Base-by-base conservation (phyloP, 805 yeast genomes). In the Crinitomyces ghanaensis region DNA sequence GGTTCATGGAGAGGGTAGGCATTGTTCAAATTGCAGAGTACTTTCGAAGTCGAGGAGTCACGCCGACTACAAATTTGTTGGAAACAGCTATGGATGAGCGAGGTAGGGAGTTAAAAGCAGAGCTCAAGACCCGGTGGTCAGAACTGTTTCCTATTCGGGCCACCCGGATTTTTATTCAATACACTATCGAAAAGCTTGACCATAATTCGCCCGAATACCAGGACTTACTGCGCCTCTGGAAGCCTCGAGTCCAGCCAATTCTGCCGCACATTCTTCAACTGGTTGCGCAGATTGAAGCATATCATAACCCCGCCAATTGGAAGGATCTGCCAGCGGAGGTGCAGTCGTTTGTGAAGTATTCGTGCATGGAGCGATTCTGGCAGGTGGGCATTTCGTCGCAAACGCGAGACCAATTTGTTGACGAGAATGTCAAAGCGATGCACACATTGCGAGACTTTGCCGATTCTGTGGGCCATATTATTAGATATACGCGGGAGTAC, bases 1-100 rank as follows among this genome's bases (percentile, higher is more conserved):
- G 97, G 97, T 91, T 91, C 47, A 88, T 91, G 97, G 97, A 86
- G 57, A 70, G 96, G 47, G 68, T 93, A 33, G 98, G 98, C 2
- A 83, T 91, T 35, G 97, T 85, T 2, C 75, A 76, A 51, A 93
- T 91, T 49, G 94, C 96, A 0, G 79, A 79, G 38, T 91, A 91
- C 51, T 91, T 93, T 57, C 76, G 77, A 40, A 69, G 72, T 5
- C 65, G 97, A 44, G 81, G 82, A 4, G 86, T 93, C 20, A 70
- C 80, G 1, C 83, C 86, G 4, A 58, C 65, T 18, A 79, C 93
- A 2, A 74, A 85, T 54, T 57, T 93, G 34, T 55, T 88, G 31
- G 70, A 74, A 32, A 79, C 93, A 0, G 68, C 72, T 33, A 88
- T 91, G 81, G 98, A 93, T 59, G 95, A 83, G 15, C 76, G 72